Conservation (phyloP, 768 basidiomycete genomes). For the Tephrocybe rancida region DNA sequence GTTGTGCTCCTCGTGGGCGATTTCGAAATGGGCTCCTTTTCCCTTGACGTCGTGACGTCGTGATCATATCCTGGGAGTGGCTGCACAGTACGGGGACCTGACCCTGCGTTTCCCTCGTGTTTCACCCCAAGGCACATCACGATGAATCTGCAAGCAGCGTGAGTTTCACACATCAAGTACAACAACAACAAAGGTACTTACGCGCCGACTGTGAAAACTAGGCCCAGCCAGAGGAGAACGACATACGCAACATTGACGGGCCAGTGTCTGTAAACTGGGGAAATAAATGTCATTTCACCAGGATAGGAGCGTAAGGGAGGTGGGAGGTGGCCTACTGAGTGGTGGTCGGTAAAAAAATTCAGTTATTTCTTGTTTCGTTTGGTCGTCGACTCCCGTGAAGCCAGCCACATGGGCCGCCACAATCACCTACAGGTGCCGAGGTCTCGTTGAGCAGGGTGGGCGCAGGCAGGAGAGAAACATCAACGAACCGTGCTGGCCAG, state of each 20-base stretch:
- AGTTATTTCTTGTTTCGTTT: constrained; percentile 15
- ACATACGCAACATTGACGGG: constrained; percentile 34
- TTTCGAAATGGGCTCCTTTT: not conserved
- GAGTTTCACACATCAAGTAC: not conserved
- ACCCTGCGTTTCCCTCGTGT: not conserved
- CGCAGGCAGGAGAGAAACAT: not conserved
- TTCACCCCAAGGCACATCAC: constrained; percentile 1
- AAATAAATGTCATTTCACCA: not conserved
- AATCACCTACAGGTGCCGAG: constrained; percentile 30
- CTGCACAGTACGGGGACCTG: not conserved
- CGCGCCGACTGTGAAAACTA: constrained; percentile 28
- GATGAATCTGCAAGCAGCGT: not conserved
- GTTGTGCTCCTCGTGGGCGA: too few species aligned
- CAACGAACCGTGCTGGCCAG: constrained; percentile 34
- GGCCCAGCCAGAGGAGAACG: constrained; percentile 33
- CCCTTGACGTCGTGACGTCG: not conserved
- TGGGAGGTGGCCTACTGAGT: constrained; percentile 21
- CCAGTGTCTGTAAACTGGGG: constrained; percentile 29
- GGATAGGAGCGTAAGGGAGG: not conserved
- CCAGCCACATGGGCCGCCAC: constrained; percentile 24
- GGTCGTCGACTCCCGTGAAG: constrained; percentile 26
- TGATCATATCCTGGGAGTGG: not conserved
- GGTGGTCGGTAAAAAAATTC: constrained; percentile 27
- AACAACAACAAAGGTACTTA: constrained; percentile 7
- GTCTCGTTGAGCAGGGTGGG: too few species aligned